A percentile compares a stretch with the other conserved stretches of the same genome.
Evolutionary conservation across 371 early-diverging fungal species (phyloP).

Genomic region (Actinomortierella wolfii): DNA sequence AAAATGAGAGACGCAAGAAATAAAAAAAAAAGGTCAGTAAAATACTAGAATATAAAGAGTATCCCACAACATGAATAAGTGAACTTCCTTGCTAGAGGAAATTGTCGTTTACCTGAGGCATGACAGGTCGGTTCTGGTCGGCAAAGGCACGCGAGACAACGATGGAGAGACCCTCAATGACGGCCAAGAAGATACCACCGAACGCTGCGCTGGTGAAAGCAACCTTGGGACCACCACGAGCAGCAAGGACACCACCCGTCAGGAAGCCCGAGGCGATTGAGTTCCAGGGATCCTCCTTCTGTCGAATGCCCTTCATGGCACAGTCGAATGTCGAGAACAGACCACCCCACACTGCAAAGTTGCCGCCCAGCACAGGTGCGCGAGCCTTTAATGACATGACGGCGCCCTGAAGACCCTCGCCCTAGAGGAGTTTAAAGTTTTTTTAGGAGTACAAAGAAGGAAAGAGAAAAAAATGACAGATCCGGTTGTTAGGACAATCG

Average conservation of each 20-base stretch:
- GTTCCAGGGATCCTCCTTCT: constrained; percentile 98
- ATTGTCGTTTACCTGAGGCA: constrained; percentile 55
- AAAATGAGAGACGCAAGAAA: background rate
- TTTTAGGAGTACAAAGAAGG: background rate
- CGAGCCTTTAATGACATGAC: constrained; percentile 90
- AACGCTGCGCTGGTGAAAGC: constrained; percentile 85
- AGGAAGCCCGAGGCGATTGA: constrained; percentile 89
- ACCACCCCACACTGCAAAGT: constrained; percentile 99
- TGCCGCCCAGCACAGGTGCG: constrained; percentile 92
- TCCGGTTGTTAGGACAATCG: constrained; percentile 4
- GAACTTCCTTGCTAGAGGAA: too few relatives aligned
- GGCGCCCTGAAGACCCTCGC: constrained; percentile 89
- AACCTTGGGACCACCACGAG: constrained; percentile 87
- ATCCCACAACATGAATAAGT: too few relatives aligned
- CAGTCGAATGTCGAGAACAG: constrained; percentile 97
- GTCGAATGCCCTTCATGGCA: constrained; percentile 85
- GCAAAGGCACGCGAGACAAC: constrained; percentile 67
- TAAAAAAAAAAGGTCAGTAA: background rate
- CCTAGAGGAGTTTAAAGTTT: constrained; percentile 52
- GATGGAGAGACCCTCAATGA: constrained; percentile 94
- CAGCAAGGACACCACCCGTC: constrained; percentile 94
- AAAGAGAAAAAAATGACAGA: background rate
- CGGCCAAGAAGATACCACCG: constrained; percentile 90
- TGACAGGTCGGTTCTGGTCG: constrained; percentile 62
- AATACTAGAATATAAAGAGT: too few relatives aligned